Base-by-base conservation (phyloP, 164 flowering plant species). In the Tinospora cordifolia region DNA sequence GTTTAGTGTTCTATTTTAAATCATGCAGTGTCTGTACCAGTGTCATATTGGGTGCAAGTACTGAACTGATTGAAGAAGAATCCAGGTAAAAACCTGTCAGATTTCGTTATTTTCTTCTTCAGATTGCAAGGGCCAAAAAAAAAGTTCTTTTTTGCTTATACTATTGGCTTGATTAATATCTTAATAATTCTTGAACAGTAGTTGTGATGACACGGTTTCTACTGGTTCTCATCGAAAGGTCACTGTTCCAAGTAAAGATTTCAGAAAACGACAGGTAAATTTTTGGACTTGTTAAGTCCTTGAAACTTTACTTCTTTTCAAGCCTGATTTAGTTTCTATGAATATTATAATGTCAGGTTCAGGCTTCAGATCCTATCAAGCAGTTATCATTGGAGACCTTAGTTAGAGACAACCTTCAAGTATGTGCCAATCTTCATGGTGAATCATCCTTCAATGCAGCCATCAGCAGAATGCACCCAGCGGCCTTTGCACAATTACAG, bases 361-460 rank as follows among this genome's bases (percentile, higher is more conserved):
- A 88, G 75, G 74, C 84, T 63, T 86, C 93, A 15, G 98, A 95
- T 73, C 96, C 92, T 65, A 83, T 92, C 75, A 85, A 85, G 73
- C 86, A 83, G 63, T 63, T 85, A 75, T 86, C 98, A 22, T 59
- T 95, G 69, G 96, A 89, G 76, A 81, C 79, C n/a, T 82, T 86
- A 17, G 84, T 92, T 71, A 81, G 87, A 67, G 91, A 90, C 26
- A 92, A 92, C 76, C 97, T 94, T 80, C 92, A 87, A 79, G 85
- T 85, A 2, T 94, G 97, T 82, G 88, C 95, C 66, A 71, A 84
- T 25, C 85, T 94, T 79, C 97, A 94, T 82, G 97, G 99, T 25
- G 96, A 92, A 41, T 72, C 97, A 65, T 75, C 80, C 62, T 95
- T 95, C 67, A 86, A 89, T 82, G 69, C 83, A 17, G 91, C 91